These are phyloP conservation scores for Ceratocystis cubensis DNA, from an alignment of 2,329 filamentous ascomycete genomes.

Conservation along the genomic window DNA sequence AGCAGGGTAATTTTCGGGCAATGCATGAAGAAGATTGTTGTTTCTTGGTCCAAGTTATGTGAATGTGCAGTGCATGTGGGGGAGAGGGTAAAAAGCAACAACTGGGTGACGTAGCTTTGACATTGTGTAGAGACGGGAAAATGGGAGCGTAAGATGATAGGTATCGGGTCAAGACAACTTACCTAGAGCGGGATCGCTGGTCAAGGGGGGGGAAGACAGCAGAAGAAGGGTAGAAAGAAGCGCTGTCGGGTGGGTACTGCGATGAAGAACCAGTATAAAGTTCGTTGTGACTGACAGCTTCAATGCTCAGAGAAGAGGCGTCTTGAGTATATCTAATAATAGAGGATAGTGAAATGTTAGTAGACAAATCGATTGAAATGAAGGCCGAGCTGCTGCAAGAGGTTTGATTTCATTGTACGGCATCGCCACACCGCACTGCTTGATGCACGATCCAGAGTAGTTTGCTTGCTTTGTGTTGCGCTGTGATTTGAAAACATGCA, in stretches of 20 bases:
- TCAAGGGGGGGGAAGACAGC: conserved; percentile 39
- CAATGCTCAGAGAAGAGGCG: conserved; percentile 41
- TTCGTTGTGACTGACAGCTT: conserved; percentile 32
- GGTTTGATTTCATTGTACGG: neutral
- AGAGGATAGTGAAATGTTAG: conserved; percentile 19
- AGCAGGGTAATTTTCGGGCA: neutral
- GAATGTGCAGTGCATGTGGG: neutral
- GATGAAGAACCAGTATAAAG: conserved; percentile 39
- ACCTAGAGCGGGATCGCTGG: conserved; percentile 44
- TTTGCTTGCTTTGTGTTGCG: neutral
- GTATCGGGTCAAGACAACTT: conserved; percentile 26
- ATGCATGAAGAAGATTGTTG: neutral
- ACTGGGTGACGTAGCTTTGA: neutral
- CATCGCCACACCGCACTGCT: conserved; percentile 9
- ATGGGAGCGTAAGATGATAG: neutral
- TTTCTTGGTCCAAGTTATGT: neutral
- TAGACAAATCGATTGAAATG: conserved; percentile 11
- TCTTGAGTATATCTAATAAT: conserved; percentile 43
- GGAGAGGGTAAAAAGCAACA: neutral
- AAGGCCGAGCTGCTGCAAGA: neutral
- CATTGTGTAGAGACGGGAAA: neutral
- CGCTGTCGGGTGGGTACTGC: conserved; percentile 39
- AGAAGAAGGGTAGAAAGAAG: conserved; percentile 37
- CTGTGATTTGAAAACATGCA: neutral
- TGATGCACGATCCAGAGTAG: conserved; percentile 5